phyloP scores from a whole-genome alignment of 1,139 yeast species.

The Pichia sp. region DNA sequence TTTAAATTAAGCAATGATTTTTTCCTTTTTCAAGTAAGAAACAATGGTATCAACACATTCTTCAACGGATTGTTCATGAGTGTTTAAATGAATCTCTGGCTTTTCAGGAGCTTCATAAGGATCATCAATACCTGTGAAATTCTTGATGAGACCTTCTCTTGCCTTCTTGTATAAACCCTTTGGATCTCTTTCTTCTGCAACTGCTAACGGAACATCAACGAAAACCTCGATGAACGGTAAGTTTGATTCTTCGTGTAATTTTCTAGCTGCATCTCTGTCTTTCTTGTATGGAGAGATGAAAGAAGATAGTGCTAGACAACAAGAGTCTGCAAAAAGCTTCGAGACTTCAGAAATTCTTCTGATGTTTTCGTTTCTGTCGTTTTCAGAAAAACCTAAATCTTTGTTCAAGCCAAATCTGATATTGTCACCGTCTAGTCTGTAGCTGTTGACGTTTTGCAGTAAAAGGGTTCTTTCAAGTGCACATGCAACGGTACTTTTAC shows the following conservation, averaged over 20 bases:
- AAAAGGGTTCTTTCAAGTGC: constrained; percentile 81
- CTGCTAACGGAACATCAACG: constrained; percentile 86
- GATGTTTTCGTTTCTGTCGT: constrained; percentile 89
- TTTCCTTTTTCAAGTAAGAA: constrained; percentile 44
- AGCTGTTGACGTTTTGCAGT: constrained; percentile 60
- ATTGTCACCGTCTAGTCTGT: constrained; percentile 92
- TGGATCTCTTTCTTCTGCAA: constrained; percentile 95
- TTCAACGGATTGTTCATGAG: constrained; percentile 66
- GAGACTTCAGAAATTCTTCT: constrained; percentile 93
- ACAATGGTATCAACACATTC: constrained; percentile 71
- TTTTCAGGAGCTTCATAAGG: constrained; percentile 89
- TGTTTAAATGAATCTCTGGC: constrained; percentile 78
- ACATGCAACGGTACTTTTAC: constrained; percentile 92
- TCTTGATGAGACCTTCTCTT: constrained; percentile 87
- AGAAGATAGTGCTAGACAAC: constrained; percentile 77
- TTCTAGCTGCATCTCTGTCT: constrained; percentile 82
- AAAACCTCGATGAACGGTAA: constrained; percentile 85
- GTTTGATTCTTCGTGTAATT: constrained; percentile 65
- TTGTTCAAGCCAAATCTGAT: constrained; percentile 90
- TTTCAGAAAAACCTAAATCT: constrained; percentile 87
- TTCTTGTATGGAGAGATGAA: constrained; percentile 85
- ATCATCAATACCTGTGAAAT: constrained; percentile 91
- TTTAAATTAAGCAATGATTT: constrained; percentile 10
- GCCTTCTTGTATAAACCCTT: constrained; percentile 96
- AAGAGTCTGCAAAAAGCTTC: constrained; percentile 84